Evolutionary conservation across 768 basidiomycete species (phyloP).

Genomic region (Pulveroboletus frians): DNA sequence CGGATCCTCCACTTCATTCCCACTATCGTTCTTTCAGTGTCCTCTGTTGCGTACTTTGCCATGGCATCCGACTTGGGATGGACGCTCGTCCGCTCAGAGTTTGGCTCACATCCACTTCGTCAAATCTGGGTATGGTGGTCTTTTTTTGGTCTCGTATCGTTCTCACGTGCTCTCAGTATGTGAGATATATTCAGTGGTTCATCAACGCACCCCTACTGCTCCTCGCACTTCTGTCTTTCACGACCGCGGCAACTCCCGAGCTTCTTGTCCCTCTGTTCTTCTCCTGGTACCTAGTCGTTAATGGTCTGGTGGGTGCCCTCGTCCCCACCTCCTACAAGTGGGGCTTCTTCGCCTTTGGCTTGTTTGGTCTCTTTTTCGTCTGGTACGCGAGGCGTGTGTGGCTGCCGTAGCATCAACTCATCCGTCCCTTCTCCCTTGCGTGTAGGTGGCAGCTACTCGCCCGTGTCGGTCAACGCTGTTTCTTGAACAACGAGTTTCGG

Average conservation of each 20-base stretch:
- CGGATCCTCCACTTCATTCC: slow-evolving; percentile 49
- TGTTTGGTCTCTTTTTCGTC: slow-evolving; percentile 44
- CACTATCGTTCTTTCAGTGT: slow-evolving; percentile 42
- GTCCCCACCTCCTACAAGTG: slow-evolving; percentile 50
- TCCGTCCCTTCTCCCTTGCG: neutral
- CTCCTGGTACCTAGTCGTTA: slow-evolving; percentile 41
- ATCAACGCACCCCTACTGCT: slow-evolving; percentile 52
- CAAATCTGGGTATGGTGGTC: slow-evolving; percentile 39
- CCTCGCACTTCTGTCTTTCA: slow-evolving; percentile 41
- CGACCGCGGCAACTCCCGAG: slow-evolving; percentile 44
- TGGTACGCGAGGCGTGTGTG: slow-evolving; percentile 33
- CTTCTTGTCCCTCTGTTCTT: slow-evolving; percentile 38
- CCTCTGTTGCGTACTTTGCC: slow-evolving; percentile 44
- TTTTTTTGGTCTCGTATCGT: neutral
- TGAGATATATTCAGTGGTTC: slow-evolving; percentile 52
- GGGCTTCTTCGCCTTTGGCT: slow-evolving; percentile 46
- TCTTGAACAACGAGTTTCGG: slow-evolving; percentile 22
- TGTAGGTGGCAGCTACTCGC: slow-evolving; percentile 29
- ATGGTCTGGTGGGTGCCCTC: slow-evolving; percentile 47
- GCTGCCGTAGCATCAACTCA: neutral
- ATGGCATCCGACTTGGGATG: slow-evolving; percentile 55
- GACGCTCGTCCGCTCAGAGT: slow-evolving; percentile 39
- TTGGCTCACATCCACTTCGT: slow-evolving; percentile 28
- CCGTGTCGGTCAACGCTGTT: slow-evolving; percentile 24
- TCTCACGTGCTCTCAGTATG: slow-evolving; percentile 34